Percentiles rank a stretch among this genome's conserved stretches.
These are phyloP conservation scores for Parastagonospora nodorum DNA, from an alignment of 2,329 filamentous ascomycete genomes.

Conservation along the genomic window DNA sequence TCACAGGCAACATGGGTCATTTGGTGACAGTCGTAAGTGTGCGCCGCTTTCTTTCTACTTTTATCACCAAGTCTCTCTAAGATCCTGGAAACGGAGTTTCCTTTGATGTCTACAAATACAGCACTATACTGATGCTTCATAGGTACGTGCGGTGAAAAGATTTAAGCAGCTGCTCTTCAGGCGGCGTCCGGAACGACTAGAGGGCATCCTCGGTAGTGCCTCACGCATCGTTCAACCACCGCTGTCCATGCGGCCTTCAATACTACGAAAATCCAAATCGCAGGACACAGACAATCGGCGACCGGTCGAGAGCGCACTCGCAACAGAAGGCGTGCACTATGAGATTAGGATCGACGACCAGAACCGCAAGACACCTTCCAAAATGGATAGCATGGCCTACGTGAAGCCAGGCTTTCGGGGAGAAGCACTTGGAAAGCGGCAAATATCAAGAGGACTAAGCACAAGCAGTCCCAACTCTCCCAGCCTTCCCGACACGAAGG, in stretches of 20 bases:
- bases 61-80: not conserved
- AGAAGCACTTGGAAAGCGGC: slow-evolving; percentile 8
- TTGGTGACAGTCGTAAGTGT: slow-evolving; percentile 75
- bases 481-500: slow-evolving; percentile 26
- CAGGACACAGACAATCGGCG: slow-evolving; percentile 58
- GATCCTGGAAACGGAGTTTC: not conserved
- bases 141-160: slow-evolving; percentile 89
- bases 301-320: slow-evolving; percentile 55
- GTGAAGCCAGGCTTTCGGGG: slow-evolving; percentile 20
- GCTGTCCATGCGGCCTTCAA: slow-evolving; percentile 53
- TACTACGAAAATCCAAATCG: slow-evolving; percentile 54
- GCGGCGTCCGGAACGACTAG: slow-evolving; percentile 59
- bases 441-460: slow-evolving; percentile 9
- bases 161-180: slow-evolving; percentile 77
- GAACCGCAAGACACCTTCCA: slow-evolving; percentile 20
- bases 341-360: slow-evolving; percentile 48
- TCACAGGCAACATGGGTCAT: slow-evolving; percentile 87
- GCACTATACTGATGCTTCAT: slow-evolving; percentile 5
- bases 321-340: slow-evolving; percentile 60
- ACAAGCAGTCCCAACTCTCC: slow-evolving; percentile 26
- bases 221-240: slow-evolving; percentile 64
- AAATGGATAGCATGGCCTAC: slow-evolving; percentile 28
- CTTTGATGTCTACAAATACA: not conserved
- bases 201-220: slow-evolving; percentile 64
- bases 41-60: not conserved